Evolutionary conservation across 192 early-diverging fungal genomes (phyloP), one percentile per base, ranked within the genome.

Genomic region (Coemansia sp.): DNA sequence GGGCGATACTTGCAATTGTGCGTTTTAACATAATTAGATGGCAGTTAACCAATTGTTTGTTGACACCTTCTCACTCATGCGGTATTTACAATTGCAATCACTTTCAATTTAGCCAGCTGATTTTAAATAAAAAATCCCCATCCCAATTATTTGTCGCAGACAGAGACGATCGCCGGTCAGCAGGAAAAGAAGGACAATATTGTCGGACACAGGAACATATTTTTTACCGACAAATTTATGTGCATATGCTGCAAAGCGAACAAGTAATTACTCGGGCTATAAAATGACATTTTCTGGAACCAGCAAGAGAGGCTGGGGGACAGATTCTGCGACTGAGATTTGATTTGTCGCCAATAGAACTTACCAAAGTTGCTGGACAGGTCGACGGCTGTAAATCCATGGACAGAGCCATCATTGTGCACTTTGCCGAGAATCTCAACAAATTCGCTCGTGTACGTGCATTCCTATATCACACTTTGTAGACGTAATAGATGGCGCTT

Each of bases 331-430:
- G 17, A 45, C 17, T 16, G 42, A 45, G 11, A 30, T 55, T 25
- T 10, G 10, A 4, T 3, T 11, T 55, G 29, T 16, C 28, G 17
- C 28, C 22, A 55, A 17, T 4, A 25, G 12, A 31, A 67, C 78
- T 60, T 72, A 81, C 78, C 78, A 67, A 81, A 81, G 60, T 68
- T 81, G 63, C 69, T 70, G 8, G 72, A 75, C 58, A 81, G 60
- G 56, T 81, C 67, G 25, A 73, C 72, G 11, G 78, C 73, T 8
- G 78, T 75, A 48, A 63, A 81, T 58, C 69, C 78, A 61, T 64
- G 72, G 0, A 81, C 67, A 6, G 72, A 42, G 60, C 78, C 73
- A 61, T 81, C 78, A 30, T 32, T 42, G 55, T 81, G 69, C 59
- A 75, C 78, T 65, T 75, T 81, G 66, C 78, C 78, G 11, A 81